Evolutionary conservation across 371 early-diverging fungal species (phyloP), one percentile per base, ranked within the genome.

Genomic region (Dinochytrium kinnereticum): DNA sequence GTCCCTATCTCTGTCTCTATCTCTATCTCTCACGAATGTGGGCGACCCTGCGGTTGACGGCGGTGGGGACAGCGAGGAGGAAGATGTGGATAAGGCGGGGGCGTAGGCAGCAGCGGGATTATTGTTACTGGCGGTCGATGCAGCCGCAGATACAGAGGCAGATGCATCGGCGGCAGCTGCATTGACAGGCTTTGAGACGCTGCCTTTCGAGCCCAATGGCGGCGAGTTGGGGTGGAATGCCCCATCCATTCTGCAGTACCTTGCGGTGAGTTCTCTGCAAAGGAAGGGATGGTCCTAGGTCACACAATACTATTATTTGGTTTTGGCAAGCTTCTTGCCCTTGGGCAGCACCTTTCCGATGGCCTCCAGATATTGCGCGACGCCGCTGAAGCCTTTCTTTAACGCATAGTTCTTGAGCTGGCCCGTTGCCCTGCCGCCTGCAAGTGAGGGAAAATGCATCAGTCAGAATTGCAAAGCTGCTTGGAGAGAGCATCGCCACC

Each of bases 351-450:
- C 49, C 53, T 50, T 19, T 40, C 74, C 76, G 28, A 44, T 71
- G n/a, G 55, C 49, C 38, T 59, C 71, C n/a, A 75, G 68, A 40
- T 71, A 71, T 15, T 70, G 64, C 24, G 65, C 44, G 28, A 75
- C 76, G 33, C 76, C 71, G 36, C 59, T 75, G 68, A 67, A 75
- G 13, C 76, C 76, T 10, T 57, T 24, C 59, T 70, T 37, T 5
- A 75, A n/a, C 10, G 76, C 76, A 1, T 33, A 37, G 15, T 55
- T 24, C 38, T 75, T 75, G 31, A 75, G 61, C 31, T 75, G 76
- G 2, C 76, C 76, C 3, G 76, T 75, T 24, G 76, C 67, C 36
- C 15, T 37, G 17, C 38, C 64, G 10, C 75, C 74, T 74, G 26
- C n/a, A 68, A 30, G 24, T 13, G 15, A 26, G 21, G 24, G 37